These are phyloP conservation scores for Cryptosporidium sp. DNA, from an alignment of 169 alveolate species.

Conservation along the genomic window DNA sequence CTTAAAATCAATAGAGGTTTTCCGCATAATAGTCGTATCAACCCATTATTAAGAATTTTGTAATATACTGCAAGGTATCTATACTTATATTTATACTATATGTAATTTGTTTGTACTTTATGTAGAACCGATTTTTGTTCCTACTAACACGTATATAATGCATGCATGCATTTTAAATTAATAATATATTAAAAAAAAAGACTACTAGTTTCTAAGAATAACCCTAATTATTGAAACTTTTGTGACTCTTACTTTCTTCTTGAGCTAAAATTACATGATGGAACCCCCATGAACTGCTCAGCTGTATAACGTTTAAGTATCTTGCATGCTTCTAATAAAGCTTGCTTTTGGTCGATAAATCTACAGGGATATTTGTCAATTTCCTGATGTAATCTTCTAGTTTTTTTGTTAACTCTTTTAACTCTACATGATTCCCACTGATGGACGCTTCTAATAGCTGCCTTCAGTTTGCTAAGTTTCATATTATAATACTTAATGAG, in stretches of 20 bases:
- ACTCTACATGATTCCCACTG: constrained; percentile 75
- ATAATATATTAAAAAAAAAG: constrained; percentile 10
- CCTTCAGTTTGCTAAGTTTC: constrained; percentile 20
- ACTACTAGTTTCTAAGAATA: constrained; percentile 43
- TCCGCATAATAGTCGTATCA: too few relatives aligned
- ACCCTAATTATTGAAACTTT: constrained; percentile 46
- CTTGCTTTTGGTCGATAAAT: constrained; percentile 64
- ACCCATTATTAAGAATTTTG: too few relatives aligned
- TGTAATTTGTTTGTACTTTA: too few relatives aligned
- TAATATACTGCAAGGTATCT: too few relatives aligned
- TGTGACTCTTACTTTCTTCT: background rate
- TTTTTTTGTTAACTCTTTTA: constrained; percentile 42
- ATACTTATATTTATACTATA: too few relatives aligned
- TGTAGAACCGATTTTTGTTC: too few relatives aligned
- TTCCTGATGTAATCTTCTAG: constrained; percentile 49
- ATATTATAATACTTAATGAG: constrained; percentile 24
- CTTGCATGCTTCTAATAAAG: constrained; percentile 52
- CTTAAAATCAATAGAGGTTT: too few relatives aligned
- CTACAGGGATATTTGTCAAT: constrained; percentile 55
- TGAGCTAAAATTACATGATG: constrained; percentile 58
- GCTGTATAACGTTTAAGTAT: constrained; percentile 61
- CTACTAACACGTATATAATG: too few relatives aligned
- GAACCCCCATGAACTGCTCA: constrained; percentile 73
- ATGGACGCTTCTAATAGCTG: constrained; percentile 22
- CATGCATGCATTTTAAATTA: background rate